Evolutionary conservation across 2,329 filamentous ascomycete species (phyloP).

Genomic region (Hypoxylon sp.): DNA sequence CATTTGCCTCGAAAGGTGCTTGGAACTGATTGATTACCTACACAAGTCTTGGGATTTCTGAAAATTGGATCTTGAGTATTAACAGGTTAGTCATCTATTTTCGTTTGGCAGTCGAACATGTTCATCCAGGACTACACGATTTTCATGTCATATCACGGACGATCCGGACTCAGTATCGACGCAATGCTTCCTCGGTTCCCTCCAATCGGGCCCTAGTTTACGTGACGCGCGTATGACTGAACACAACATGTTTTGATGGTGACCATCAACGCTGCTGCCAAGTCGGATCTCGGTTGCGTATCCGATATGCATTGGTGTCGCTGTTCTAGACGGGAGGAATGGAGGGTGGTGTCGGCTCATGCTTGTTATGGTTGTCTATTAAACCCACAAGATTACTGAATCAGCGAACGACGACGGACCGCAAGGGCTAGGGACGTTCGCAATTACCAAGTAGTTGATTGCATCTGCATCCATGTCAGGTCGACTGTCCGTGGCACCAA

Average conservation of each 20-base stretch:
- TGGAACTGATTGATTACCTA: slow-evolving; percentile 20
- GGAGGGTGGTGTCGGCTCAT: background rate
- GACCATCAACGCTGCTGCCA: slow-evolving; percentile 7
- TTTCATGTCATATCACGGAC: background rate
- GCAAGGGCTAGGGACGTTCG: background rate
- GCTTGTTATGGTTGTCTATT: background rate
- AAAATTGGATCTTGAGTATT: slow-evolving; percentile 35
- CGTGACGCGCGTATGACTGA: slow-evolving; percentile 32
- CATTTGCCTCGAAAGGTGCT: slow-evolving; percentile 18
- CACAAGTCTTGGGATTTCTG: slow-evolving; percentile 35
- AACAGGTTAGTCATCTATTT: slow-evolving; percentile 38
- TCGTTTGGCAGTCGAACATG: background rate
- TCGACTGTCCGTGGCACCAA: background rate
- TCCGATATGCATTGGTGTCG: slow-evolving; percentile 2
- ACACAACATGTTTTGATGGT: slow-evolving; percentile 20
- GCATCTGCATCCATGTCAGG: background rate
- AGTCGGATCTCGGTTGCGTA: slow-evolving; percentile 7
- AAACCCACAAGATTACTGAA: background rate
- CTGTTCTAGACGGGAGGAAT: background rate
- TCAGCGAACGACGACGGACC: background rate
- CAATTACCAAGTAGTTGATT: slow-evolving; percentile 1
- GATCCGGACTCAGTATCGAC: background rate
- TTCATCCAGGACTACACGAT: slow-evolving; percentile 2
- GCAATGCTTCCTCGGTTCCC: background rate
- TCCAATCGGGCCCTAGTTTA: slow-evolving; percentile 22